Conservation (phyloP, 345 rosid species). For the Schrenkiella parvula region DNA sequence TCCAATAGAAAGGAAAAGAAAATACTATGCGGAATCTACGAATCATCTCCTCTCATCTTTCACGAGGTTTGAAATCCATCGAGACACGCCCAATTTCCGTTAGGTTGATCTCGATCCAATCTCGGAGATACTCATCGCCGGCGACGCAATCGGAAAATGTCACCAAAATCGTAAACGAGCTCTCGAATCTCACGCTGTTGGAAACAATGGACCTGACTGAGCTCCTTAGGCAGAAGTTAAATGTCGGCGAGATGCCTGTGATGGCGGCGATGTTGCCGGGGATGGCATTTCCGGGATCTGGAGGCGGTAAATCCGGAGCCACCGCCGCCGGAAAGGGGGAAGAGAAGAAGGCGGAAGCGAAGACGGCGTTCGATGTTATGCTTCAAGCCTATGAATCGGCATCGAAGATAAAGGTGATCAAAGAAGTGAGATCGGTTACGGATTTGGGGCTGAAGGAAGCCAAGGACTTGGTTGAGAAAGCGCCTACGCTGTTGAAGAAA, state of each 20-base stretch:
- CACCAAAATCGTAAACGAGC: conserved; percentile 53
- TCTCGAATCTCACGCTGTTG: conserved; percentile 65
- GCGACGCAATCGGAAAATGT: conserved; percentile 49
- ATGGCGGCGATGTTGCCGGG: conserved; percentile 98
- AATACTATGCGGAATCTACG: conserved; percentile 45
- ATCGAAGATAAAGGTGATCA: conserved; percentile 79
- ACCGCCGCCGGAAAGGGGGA: conserved; percentile 36
- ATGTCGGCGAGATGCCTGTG: conserved; percentile 60
- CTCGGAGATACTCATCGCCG: conserved; percentile 11
- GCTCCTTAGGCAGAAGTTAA: conserved; percentile 56
- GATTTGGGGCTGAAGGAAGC: conserved; percentile 92
- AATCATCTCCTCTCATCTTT: conserved; percentile 39
- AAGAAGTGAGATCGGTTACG: conserved; percentile 83
- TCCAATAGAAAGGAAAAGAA: background rate
- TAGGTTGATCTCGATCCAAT: conserved; percentile 7
- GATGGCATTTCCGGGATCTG: conserved; percentile 52
- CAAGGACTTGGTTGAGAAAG: conserved; percentile 93
- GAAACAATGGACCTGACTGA: conserved; percentile 74
- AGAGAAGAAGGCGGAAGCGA: conserved; percentile 59
- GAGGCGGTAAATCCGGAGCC: conserved; percentile 41
- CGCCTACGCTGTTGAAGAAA: conserved; percentile 76
- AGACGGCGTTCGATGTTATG: conserved; percentile 73
- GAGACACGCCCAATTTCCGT: background rate
- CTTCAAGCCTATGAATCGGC: conserved; percentile 77
- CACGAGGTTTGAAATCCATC: conserved; percentile 28